These are phyloP conservation scores for Tylopilus sp. DNA, from an alignment of 1,284 basidiomycete genomes.

Conservation along the genomic window DNA sequence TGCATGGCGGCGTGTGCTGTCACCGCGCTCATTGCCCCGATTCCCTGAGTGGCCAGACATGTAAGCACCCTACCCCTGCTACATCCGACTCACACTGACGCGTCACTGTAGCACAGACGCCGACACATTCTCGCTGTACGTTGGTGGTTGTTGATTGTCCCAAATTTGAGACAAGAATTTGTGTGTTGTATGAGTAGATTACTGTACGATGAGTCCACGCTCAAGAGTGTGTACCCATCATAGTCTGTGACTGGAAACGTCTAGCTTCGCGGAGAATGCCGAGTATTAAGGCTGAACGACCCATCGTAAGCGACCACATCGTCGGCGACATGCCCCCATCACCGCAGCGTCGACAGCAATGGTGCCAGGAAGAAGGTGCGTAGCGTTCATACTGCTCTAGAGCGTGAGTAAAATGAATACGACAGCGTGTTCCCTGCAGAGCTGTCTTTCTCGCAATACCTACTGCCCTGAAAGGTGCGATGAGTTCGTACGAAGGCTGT, in stretches of 20 bases:
- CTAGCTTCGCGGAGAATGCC: conserved; percentile 4
- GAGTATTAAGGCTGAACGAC: background rate
- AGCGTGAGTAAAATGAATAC: background rate
- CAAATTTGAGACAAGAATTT: conserved; percentile 2
- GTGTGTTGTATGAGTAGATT: conserved; percentile 3
- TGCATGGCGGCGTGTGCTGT: conserved; percentile 43
- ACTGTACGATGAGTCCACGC: background rate
- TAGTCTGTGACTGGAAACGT: background rate
- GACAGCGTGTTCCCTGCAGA: conserved; percentile 59
- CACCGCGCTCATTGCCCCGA: conserved; percentile 34
- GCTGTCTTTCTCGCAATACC: conserved; percentile 60
- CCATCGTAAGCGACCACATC: background rate
- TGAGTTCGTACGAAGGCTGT: conserved; percentile 39
- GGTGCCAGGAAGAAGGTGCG: conserved; percentile 35
- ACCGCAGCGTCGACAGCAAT: conserved; percentile 1
- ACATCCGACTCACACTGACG: background rate
- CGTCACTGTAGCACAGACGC: background rate
- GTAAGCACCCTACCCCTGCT: background rate
- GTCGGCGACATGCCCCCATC: background rate
- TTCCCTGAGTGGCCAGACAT: conserved; percentile 14
- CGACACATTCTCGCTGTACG: background rate
- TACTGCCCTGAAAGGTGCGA: conserved; percentile 63
- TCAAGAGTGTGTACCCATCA: conserved; percentile 2
- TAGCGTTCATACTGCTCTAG: background rate
- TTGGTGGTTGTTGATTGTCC: conserved; percentile 6